Evolutionary conservation across 169 alveolate species (phyloP), one percentile per base, ranked within the genome.

Genomic region (Babesia ovata): DNA sequence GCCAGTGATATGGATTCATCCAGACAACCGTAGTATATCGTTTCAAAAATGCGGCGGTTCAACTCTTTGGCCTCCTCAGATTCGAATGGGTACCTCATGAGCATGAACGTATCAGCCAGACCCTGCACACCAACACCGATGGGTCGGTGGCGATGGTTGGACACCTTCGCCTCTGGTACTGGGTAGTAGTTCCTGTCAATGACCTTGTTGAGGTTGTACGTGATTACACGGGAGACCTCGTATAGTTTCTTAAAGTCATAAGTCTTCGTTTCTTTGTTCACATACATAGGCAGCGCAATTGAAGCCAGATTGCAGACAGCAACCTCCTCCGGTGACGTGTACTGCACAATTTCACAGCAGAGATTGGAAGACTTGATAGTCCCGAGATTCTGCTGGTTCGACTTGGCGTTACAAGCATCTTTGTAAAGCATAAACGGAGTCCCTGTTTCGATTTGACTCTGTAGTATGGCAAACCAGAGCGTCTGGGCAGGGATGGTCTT

Each of bases 291-390:
- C 53, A 93, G 88, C 6, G 99, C 97, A 22, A 98, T 93, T 26
- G 99, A 96, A 17, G 99, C 99, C 61, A 98, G 86, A 86, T 98
- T 98, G 86, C 99, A 98, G 50, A 97, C 99, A 22, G 99, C 99
- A 58, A 97, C 96, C 88, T 98, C 99, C 70, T 97, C 98, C 6
- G 96, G 95, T 44, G 97, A 84, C 16, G 99, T 97, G 91, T 94
- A 98, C 90, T 98, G 99, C 54, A 97, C 94, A 58, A 98, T 95
- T 82, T 98, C 99, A 22, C 99, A 94, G 87, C 99, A 97, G 60
- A 97, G 84, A 73, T 97, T 97, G 71, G 98, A 93, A 53, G 98
- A 93, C 70, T 95, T 96, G 63, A 98, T 96, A 9, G 99, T 96
- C 2, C 99, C 99, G 36, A 98, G 93, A 86, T 98, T 96, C 91